These are phyloP conservation scores for Tetrastigma voinierianum DNA, from an alignment of 164 flowering plant genomes.

Conservation along the genomic window DNA sequence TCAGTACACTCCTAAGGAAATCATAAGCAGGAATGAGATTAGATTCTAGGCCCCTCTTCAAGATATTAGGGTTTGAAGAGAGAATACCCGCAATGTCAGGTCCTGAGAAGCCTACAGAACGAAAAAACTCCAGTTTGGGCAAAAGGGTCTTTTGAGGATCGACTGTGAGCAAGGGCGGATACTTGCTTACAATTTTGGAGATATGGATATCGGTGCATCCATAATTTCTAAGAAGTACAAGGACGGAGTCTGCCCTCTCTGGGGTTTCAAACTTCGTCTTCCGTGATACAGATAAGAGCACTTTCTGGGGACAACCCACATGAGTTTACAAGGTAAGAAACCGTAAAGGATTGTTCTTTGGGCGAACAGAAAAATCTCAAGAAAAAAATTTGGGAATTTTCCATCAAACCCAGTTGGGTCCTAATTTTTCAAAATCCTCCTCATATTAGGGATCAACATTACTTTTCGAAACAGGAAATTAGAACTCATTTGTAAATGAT, in stretches of 20 bases:
- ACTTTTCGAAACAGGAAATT: too few relatives aligned
- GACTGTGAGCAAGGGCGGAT: conserved; percentile 19
- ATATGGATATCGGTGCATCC: conserved; percentile 22
- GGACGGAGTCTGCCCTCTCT: conserved; percentile 16
- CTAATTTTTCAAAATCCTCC: too few relatives aligned
- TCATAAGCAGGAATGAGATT: conserved; percentile 22
- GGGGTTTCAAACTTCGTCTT: conserved; percentile 11
- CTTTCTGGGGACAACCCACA: conserved; percentile 27
- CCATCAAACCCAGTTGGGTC: too few relatives aligned
- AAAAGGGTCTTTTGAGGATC: conserved; percentile 24
- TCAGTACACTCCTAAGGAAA: conserved; percentile 15
- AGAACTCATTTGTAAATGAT: too few relatives aligned
- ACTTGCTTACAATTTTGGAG: conserved; percentile 13
- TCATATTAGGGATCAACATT: too few relatives aligned
- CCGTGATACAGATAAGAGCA: conserved; percentile 16
- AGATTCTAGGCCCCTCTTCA: conserved; percentile 21
- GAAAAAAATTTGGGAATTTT: too few relatives aligned
- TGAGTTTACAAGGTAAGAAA: conserved; percentile 30
- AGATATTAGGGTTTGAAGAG: conserved; percentile 2
- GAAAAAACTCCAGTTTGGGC: conserved; percentile 39
- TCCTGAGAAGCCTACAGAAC: conserved; percentile 21
- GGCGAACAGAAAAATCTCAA: too few relatives aligned
- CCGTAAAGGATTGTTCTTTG: conserved; percentile 3
- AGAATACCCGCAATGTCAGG: conserved; percentile 11
- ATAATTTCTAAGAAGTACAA: conserved; percentile 14